Percentiles rank a stretch among this genome's conserved stretches.
Evolutionary conservation across 306 rosid genomes (phyloP).

Genomic region (Aeschynomene evenia): DNA sequence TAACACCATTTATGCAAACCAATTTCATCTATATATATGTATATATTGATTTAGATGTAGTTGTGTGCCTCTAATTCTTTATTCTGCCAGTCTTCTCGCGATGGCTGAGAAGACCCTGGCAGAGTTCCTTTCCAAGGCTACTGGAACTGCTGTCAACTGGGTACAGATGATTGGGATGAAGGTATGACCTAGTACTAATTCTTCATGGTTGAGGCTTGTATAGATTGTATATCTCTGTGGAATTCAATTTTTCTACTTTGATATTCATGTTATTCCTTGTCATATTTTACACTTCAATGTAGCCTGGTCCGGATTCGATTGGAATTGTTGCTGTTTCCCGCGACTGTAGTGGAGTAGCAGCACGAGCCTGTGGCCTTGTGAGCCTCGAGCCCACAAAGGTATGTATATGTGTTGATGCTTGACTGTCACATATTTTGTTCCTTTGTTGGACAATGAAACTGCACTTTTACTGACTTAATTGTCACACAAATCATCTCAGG

Average conservation of each 20-base stretch:
- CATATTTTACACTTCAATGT: background rate
- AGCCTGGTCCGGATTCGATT: slow-evolving; percentile 98
- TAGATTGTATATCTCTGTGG: background rate
- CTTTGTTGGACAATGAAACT: background rate
- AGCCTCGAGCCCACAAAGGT: slow-evolving; percentile 87
- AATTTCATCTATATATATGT: background rate
- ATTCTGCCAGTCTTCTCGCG: slow-evolving; percentile 60
- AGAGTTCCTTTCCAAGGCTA: slow-evolving; percentile 94
- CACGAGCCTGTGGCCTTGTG: slow-evolving; percentile 90
- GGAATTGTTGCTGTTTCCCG: slow-evolving; percentile 89
- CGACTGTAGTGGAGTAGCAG: slow-evolving; percentile 79
- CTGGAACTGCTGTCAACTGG: slow-evolving; percentile 99
- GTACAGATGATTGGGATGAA: slow-evolving; percentile 98
- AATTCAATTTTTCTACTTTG: background rate
- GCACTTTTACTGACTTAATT: background rate
- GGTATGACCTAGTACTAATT: slow-evolving; percentile 35
- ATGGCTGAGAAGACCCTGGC: slow-evolving; percentile 93
- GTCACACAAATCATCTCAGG: slow-evolving; percentile 37
- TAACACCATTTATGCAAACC: background rate
- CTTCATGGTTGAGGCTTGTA: background rate
- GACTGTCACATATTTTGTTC: background rate
- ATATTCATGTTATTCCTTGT: background rate
- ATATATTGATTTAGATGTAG: background rate
- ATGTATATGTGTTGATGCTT: background rate
- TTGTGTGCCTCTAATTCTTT: background rate